These are phyloP conservation scores for Ramaria rubella DNA, from an alignment of 768 basidiomycete species.

Conservation along the genomic window DNA sequence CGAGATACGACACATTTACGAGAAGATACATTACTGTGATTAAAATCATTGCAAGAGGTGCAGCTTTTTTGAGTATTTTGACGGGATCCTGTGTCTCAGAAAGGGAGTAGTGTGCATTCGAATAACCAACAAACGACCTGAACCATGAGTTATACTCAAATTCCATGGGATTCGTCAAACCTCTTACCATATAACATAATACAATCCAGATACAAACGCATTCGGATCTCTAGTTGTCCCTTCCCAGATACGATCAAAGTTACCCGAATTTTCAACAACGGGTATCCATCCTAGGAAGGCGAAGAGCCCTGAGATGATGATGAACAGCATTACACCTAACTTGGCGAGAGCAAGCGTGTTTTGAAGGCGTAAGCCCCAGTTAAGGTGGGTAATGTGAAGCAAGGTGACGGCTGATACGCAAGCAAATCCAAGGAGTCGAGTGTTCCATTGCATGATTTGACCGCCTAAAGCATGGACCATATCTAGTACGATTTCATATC, in stretches of 20 bases:
- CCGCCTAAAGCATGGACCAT: constrained; percentile 44
- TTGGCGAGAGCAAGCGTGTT: constrained; percentile 59
- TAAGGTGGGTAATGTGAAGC: constrained; percentile 48
- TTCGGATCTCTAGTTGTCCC: constrained; percentile 47
- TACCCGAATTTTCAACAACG: constrained; percentile 33
- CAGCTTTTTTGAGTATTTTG: constrained; percentile 62
- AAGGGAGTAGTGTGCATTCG: constrained; percentile 68
- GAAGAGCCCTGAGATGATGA: constrained; percentile 49
- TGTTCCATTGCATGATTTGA: constrained; percentile 33
- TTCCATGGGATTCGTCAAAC: not conserved
- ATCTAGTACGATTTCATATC: constrained; percentile 33
- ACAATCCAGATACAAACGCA: constrained; percentile 57
- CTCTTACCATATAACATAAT: constrained; percentile 67
- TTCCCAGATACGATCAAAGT: constrained; percentile 56
- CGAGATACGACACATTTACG: constrained; percentile 69
- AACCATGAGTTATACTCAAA: not conserved
- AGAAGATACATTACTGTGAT: constrained; percentile 57
- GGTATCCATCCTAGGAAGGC: constrained; percentile 2
- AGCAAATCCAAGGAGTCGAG: constrained; percentile 47
- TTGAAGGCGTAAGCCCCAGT: constrained; percentile 55
- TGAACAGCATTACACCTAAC: constrained; percentile 44
- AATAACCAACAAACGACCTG: constrained; percentile 70
- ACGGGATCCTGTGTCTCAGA: constrained; percentile 67
- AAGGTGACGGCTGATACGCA: constrained; percentile 52
- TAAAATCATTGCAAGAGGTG: constrained; percentile 54